Conservation (phyloP, 2,329 filamentous ascomycete species). For the Periconia sp. region DNA sequence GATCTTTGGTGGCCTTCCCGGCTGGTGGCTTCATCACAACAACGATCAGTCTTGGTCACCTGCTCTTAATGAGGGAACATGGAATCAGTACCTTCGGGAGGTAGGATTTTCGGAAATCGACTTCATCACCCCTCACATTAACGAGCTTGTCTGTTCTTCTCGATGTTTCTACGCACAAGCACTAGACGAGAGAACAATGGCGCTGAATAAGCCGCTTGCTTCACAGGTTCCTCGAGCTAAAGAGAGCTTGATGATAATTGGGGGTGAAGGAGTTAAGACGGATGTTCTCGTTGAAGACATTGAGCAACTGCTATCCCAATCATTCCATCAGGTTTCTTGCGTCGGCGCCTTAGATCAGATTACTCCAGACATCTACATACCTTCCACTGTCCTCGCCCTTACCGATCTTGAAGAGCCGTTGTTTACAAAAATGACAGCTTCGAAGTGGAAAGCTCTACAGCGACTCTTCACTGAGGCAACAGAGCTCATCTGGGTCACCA, state of each 20-base stretch:
- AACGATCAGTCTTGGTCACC: no score
- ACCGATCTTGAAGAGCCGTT: conserved; percentile 13
- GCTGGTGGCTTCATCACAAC: no score
- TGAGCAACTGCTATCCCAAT: background rate
- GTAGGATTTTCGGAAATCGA: background rate
- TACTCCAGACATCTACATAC: conserved; percentile 5
- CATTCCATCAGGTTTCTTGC: background rate
- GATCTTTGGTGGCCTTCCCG: no score
- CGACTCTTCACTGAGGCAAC: conserved; percentile 9
- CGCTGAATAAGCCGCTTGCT: conserved; percentile 11
- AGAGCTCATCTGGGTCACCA: conserved; percentile 24
- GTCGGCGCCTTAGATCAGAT: conserved; percentile 1
- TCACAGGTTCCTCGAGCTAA: background rate
- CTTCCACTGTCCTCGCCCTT: conserved; percentile 7
- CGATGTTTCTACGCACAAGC: conserved; percentile 9
- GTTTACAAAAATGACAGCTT: conserved; percentile 7
- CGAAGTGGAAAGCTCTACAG: conserved; percentile 4
- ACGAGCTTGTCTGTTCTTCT: background rate
- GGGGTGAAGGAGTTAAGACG: background rate
- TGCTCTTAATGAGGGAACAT: no score
- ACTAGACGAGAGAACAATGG: conserved; percentile 6
- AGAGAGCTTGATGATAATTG: conserved; percentile 9
- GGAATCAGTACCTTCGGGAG: no score
- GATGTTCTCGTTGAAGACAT: background rate
- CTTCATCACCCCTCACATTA: background rate